A percentile compares a stretch with the other conserved stretches of the same genome.
Conservation (phyloP, 441 rosid species). For the Pelargonium myrrhifolium region DNA sequence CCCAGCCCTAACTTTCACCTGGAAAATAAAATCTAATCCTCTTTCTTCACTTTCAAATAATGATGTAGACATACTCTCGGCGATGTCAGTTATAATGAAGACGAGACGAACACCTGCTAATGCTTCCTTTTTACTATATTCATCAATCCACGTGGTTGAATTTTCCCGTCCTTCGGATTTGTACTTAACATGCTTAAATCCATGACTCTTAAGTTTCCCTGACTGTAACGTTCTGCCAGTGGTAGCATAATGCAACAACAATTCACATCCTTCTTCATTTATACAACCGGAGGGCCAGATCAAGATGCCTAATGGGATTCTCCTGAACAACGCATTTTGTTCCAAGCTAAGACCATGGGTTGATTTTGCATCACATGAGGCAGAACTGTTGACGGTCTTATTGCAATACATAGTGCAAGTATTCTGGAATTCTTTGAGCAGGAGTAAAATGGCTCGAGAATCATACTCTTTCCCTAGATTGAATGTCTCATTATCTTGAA, state of each 20-base stretch:
- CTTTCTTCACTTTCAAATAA: conserved; percentile 44
- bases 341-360: conserved; percentile 19
- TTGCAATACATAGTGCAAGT: conserved; percentile 17
- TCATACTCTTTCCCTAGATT: conserved; percentile 21
- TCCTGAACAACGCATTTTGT: conserved; percentile 36
- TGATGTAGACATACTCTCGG: conserved; percentile 47
- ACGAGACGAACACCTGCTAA: conserved; percentile 48
- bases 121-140: conserved; percentile 40
- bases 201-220: conserved; percentile 16
- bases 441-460: conserved; percentile 28
- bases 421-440: conserved; percentile 48
- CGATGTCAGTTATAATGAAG: conserved; percentile 48
- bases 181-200: conserved; percentile 23
- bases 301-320: conserved; percentile 53
- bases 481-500: conserved; percentile 17
- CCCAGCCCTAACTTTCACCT: conserved; percentile 45
- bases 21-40: conserved; percentile 34
- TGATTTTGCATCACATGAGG: conserved; percentile 21
- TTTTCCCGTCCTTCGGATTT: conserved; percentile 18
- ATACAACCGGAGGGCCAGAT: conserved; percentile 32
- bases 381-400: conserved; percentile 18
- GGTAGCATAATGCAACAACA: conserved; percentile 59
- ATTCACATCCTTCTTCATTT: conserved; percentile 45
- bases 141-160: conserved; percentile 15
- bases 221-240: conserved; percentile 39